Percentiles rank a stretch among this genome's conserved stretches.
Conservation (phyloP, 768 basidiomycete genomes). For the Fomitopsis pulvina region DNA sequence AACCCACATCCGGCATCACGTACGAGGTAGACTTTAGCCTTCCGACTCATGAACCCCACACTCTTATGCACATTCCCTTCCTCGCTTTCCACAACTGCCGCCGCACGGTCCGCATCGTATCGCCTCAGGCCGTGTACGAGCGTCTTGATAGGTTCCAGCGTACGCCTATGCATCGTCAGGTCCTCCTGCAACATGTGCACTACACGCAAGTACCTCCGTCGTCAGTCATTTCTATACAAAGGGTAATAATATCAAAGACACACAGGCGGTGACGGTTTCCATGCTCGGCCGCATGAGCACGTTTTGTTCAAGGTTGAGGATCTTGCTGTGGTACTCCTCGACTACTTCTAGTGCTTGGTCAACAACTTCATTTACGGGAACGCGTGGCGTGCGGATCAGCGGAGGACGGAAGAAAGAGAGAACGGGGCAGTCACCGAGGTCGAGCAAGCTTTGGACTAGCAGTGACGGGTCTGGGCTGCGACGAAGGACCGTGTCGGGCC, state of each 20-base stretch:
- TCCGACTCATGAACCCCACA: slow-evolving; percentile 55
- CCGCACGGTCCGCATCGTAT: slow-evolving; percentile 59
- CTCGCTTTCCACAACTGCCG: slow-evolving; percentile 39
- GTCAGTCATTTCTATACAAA: too few species aligned
- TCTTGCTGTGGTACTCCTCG: slow-evolving; percentile 55
- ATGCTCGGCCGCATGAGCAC: slow-evolving; percentile 12
- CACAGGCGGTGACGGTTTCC: slow-evolving; percentile 11
- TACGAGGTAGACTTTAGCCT: slow-evolving; percentile 57
- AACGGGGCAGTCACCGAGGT: slow-evolving; percentile 30
- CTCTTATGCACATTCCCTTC: slow-evolving; percentile 13
- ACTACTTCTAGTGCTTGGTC: slow-evolving; percentile 60
- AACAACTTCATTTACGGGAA: slow-evolving; percentile 44
- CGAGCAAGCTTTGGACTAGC: slow-evolving; percentile 59
- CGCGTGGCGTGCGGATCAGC: background rate
- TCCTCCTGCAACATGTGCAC: slow-evolving; percentile 71
- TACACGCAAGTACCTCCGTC: slow-evolving; percentile 17
- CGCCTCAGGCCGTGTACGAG: slow-evolving; percentile 56
- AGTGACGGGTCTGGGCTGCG: slow-evolving; percentile 59
- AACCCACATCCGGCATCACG: too few species aligned
- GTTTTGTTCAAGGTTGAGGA: slow-evolving; percentile 30
- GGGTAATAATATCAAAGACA: background rate
- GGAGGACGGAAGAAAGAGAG: background rate
- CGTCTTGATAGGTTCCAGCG: slow-evolving; percentile 59
- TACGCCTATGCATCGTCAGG: slow-evolving; percentile 61
- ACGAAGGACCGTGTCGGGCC: slow-evolving; percentile 49